These are phyloP conservation scores for Ophiocordyceps sinensis DNA, from an alignment of 2,329 filamentous ascomycete genomes.

Conservation along the genomic window DNA sequence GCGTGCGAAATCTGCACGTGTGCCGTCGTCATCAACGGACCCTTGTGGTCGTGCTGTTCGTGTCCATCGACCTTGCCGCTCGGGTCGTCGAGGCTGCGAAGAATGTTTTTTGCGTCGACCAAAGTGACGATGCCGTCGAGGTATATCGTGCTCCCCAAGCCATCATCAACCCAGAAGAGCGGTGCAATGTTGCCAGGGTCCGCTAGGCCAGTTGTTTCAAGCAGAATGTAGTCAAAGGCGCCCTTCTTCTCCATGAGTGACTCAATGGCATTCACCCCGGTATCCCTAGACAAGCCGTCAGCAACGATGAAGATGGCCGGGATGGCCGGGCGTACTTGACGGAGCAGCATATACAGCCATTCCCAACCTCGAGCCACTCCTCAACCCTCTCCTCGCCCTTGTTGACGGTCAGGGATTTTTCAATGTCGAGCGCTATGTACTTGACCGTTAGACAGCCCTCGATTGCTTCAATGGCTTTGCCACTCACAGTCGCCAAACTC, in stretches of 20 bases:
- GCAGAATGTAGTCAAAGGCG: constrained; percentile 90
- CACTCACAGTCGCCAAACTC: constrained; percentile 68
- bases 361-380: constrained; percentile 92
- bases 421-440: constrained; percentile 70
- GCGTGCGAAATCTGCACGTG: constrained; percentile 96
- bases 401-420: constrained; percentile 87
- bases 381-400: constrained; percentile 70
- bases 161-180: constrained; percentile 95
- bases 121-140: constrained; percentile 93
- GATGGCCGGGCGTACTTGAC: constrained; percentile 51
- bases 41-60: constrained; percentile 36
- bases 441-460: constrained; percentile 1
- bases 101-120: constrained; percentile 87
- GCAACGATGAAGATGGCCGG: not conserved
- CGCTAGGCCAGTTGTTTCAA: constrained; percentile 90
- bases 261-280: constrained; percentile 88
- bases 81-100: constrained; percentile 66
- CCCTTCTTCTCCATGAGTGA: constrained; percentile 88
- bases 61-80: constrained; percentile 37
- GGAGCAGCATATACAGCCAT: constrained; percentile 95
- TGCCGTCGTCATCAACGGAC: constrained; percentile 72
- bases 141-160: constrained; percentile 87
- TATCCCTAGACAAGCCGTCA: constrained; percentile 43
- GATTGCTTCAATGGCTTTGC: constrained; percentile 3
- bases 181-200: constrained; percentile 94